Evolutionary conservation across 1,284 basidiomycete species (phyloP), one percentile per base, ranked within the genome.

Genomic region (Golubevia pallescens): DNA sequence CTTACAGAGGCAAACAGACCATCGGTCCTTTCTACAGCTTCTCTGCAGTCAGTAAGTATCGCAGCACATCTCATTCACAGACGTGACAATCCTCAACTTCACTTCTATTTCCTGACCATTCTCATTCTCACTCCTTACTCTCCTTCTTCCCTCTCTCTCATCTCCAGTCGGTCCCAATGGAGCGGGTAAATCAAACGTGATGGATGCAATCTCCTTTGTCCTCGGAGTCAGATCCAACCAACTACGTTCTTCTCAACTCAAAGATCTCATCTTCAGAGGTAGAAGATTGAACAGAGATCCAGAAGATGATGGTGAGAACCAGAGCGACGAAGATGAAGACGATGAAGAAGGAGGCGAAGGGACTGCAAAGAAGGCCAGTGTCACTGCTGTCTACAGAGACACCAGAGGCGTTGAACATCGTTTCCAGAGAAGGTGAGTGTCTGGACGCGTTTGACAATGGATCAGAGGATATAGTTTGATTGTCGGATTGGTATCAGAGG

Each of bases 21-120:
- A 93, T 96, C 58, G 94, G 94, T 0, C 95, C 95, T 2, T 96
- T 97, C 88, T 90, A 89, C 84, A 91, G 92, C 77, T 99, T 99
- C 86, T 96, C 94, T 0, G 95, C 94, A 16, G 90, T 98, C 74
- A 98, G 97, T 68, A 61, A 55, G 69, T 68, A 53, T 24, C 20
- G 51, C 20, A 21, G 3, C 55, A 34, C n/a, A 13, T n/a, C 8
- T 57, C 55, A 24, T 24, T n/a, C 42, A 48, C 8, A 48, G 42
- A 13, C 42, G 42, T 16, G 42, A 10, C 16, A 16, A 48, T 64
- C 61, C 19, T 19, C 32, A 54, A 16, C 28, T 42, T 52, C 48
- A 34, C 32, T n/a, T 56, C 7, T 10, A 42, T 28, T 28, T 61
- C n/a, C n/a, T 51, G 1, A 24, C 34, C 34, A 21, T 60, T 24